Conservation (phyloP, 495 filamentous ascomycete species). For the Penicillium paradoxum region DNA sequence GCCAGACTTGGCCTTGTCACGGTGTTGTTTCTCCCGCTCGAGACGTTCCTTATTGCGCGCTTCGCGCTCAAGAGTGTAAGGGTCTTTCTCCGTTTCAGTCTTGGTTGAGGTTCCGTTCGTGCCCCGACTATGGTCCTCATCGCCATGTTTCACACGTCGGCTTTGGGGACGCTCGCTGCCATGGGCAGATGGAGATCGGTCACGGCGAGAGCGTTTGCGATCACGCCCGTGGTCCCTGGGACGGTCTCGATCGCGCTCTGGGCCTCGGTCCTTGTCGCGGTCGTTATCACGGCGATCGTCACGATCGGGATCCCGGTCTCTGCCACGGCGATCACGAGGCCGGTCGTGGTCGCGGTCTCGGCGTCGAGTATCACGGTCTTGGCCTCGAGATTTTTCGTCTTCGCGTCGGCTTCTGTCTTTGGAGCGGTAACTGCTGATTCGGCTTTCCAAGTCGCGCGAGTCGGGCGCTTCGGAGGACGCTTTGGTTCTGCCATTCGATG, state of each 20-base stretch:
- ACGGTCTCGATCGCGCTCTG: slow-evolving; percentile 32
- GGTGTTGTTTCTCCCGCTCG: slow-evolving; percentile 71
- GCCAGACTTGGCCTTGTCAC: slow-evolving; percentile 48
- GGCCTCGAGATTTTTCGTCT: slow-evolving; percentile 24
- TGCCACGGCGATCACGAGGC: slow-evolving; percentile 24
- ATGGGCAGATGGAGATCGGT: slow-evolving; percentile 41
- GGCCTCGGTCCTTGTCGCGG: slow-evolving; percentile 30
- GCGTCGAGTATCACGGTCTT: slow-evolving; percentile 24
- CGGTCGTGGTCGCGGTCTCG: slow-evolving; percentile 28
- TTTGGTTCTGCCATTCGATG: slow-evolving; percentile 16
- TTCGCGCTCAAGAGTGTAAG: slow-evolving; percentile 72
- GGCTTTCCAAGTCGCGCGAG: slow-evolving; percentile 16
- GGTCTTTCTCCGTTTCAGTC: slow-evolving; percentile 52
- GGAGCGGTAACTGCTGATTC: slow-evolving; percentile 31
- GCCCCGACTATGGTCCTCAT: slow-evolving; percentile 24
- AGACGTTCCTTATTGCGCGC: slow-evolving; percentile 70
- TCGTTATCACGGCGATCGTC: slow-evolving; percentile 34
- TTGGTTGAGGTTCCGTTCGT: slow-evolving; percentile 8
- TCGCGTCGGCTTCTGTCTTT: slow-evolving; percentile 41
- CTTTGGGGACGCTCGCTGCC: slow-evolving; percentile 39
- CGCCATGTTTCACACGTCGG: slow-evolving; percentile 38
- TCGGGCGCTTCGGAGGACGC: slow-evolving; percentile 8
- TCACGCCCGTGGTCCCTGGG: slow-evolving; percentile 41
- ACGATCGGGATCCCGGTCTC: slow-evolving; percentile 25
- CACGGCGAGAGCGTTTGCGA: slow-evolving; percentile 52